Evolutionary conservation across 1,284 basidiomycete genomes (phyloP), one percentile per base, ranked within the genome.

Genomic region (Sporisorium graminicola): DNA sequence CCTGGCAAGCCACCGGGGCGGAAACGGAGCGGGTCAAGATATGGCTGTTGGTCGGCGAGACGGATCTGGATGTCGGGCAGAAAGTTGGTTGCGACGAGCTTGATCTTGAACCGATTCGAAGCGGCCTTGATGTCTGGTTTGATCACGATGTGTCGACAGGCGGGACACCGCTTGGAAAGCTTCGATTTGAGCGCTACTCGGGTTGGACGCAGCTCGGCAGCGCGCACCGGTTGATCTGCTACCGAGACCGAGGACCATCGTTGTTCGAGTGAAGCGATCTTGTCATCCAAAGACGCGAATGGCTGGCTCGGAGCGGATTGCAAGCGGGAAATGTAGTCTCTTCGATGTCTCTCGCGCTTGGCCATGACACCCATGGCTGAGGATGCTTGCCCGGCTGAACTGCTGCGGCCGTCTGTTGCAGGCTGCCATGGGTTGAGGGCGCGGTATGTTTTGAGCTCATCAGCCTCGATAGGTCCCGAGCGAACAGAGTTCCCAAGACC

Each of bases 61-160:
- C 37, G 16, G 27, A 79, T 62, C n/a, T 90, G 90, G 44, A 98
- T 92, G 2, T 92, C 90, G 0, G 96, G 97, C 18, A 99, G 88
- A 86, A 98, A 98, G 86, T 93, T 95, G 27, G 92, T 90, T 0
- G 96, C 97, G 51, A 96, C 93, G 51, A 98, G 91, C 86, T 97
- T 98, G 87, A 99, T 98, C 87, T 98, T 98, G 90, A 92, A 98
- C 7, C 93, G 90, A 35, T 93, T 92, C 7, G 93, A 94, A 79
- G 94, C 92, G 0, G 95, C 92, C 86, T 98, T 99, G 81, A 95
- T 93, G 85, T 99, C 97, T 1, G 97, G 97, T 83, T 98, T 97
- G 87, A 98, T 96, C 68, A 99, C 90, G 78, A 98, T 96, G 86
- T 98, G 96, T 16, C 93, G 91, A 85, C 97, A 99, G 2, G 89